A percentile compares a stretch with the other conserved stretches of the same genome.
Evolutionary conservation across 2,329 filamentous ascomycete genomes (phyloP).

Genomic region (Scleromitrula shiraiana): DNA sequence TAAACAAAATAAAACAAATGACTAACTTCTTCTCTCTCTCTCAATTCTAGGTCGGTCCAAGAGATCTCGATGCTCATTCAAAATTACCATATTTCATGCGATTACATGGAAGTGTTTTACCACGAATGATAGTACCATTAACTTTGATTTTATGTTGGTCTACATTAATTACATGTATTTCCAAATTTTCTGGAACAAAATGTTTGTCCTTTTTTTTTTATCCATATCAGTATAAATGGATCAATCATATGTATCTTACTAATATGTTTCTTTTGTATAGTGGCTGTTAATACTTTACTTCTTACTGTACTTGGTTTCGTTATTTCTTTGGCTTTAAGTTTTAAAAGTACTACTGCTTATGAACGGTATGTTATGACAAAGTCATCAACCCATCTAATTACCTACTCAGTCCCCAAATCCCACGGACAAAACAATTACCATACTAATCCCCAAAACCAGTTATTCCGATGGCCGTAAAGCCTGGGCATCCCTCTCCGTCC

Average conservation of each 20-base stretch:
- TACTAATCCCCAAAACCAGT: conserved; percentile 9
- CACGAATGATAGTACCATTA: conserved; percentile 66
- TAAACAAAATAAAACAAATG: neutral
- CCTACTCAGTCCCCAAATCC: neutral
- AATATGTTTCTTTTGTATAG: conserved; percentile 8
- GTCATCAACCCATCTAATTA: no score
- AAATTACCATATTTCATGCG: conserved; percentile 71
- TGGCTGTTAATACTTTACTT: conserved; percentile 58
- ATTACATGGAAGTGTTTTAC: conserved; percentile 67
- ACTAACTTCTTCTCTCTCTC: neutral
- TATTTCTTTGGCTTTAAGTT: conserved; percentile 69
- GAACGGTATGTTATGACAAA: conserved; percentile 47
- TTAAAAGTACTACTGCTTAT: conserved; percentile 70
- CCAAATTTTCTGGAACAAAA: conserved; percentile 23
- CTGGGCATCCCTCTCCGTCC: conserved; percentile 53
- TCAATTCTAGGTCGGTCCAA: conserved; percentile 41
- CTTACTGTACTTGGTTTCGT: conserved; percentile 76
- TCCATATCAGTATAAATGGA: neutral
- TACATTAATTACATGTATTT: conserved; percentile 54
- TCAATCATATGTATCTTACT: neutral
- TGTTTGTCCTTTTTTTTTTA: conserved; percentile 15
- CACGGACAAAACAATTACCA: neutral
- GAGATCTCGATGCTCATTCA: conserved; percentile 64
- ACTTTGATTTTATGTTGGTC: conserved; percentile 56
- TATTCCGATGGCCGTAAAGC: conserved; percentile 57